phyloP scores from a whole-genome alignment of 768 basidiomycete genomes.

The Leccinum sublutescens region DNA sequence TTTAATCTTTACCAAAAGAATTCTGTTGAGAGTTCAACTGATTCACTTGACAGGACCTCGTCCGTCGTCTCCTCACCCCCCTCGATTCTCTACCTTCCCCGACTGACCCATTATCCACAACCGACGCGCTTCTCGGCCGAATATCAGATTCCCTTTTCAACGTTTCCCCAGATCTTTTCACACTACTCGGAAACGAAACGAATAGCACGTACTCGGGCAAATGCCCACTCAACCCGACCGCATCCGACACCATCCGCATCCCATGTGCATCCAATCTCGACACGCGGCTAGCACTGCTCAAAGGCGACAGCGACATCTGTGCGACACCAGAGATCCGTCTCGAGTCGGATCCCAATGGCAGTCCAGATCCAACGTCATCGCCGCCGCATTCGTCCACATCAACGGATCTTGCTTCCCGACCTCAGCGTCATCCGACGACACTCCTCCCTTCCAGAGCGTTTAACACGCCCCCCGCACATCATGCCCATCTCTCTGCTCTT shows the following conservation, averaged over 20 bases:
- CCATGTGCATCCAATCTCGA: conserved; percentile 53
- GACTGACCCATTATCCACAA: conserved; percentile 35
- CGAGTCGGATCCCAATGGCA: conserved; percentile 28
- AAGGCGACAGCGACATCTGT: conserved; percentile 16
- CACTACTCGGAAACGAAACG: conserved; percentile 50
- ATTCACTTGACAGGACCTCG: conserved; percentile 53
- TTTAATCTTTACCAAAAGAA: neutral
- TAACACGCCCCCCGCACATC: conserved; percentile 49
- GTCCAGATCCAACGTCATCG: conserved; percentile 1
- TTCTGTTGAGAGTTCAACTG: conserved; percentile 3
- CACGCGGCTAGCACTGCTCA: conserved; percentile 47
- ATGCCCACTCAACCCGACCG: conserved; percentile 52
- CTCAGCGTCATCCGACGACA: conserved; percentile 38
- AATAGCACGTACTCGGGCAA: conserved; percentile 33
- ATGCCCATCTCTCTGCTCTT: conserved; percentile 59
- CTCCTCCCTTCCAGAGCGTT: conserved; percentile 47
- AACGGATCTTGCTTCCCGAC: conserved; percentile 28
- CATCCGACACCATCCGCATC: conserved; percentile 48
- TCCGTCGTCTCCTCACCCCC: conserved; percentile 59
- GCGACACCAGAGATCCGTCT: conserved; percentile 43
- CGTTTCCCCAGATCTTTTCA: conserved; percentile 51
- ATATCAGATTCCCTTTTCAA: conserved; percentile 56
- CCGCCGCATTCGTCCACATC: conserved; percentile 34
- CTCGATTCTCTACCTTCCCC: conserved; percentile 46
- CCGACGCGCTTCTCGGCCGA: conserved; percentile 49